A percentile compares a stretch with the other conserved stretches of the same genome.
phyloP scores from a whole-genome alignment of 2,329 filamentous ascomycete genomes.

The Trichophyton schoenleinii region DNA sequence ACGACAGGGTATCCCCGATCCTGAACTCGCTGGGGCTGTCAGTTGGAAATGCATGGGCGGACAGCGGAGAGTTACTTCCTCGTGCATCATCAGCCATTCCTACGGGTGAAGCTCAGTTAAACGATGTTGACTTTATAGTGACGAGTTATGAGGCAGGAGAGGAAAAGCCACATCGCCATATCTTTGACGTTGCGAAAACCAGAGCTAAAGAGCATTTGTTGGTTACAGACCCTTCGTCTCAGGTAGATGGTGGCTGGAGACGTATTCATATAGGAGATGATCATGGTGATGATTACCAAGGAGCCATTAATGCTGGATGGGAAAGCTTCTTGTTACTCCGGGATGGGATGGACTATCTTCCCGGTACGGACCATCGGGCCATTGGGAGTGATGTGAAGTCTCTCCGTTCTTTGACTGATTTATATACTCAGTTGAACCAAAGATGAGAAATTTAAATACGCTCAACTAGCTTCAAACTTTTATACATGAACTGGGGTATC shows the following conservation, averaged over 20 bases:
- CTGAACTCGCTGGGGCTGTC: slow-evolving; percentile 28
- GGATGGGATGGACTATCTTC: slow-evolving; percentile 4
- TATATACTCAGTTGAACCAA: slow-evolving; percentile 7
- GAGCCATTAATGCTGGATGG: slow-evolving; percentile 29
- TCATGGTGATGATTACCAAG: slow-evolving; percentile 30
- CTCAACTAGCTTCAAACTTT: not conserved
- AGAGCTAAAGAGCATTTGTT: slow-evolving; percentile 18
- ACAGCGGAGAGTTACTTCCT: slow-evolving; percentile 16
- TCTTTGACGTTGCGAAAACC: slow-evolving; percentile 29
- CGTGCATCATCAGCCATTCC: slow-evolving; percentile 13
- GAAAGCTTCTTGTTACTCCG: slow-evolving; percentile 17
- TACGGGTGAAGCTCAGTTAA: slow-evolving; percentile 12
- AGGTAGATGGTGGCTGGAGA: slow-evolving; percentile 7
- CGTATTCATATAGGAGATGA: slow-evolving; percentile 37
- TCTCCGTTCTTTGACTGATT: slow-evolving; percentile 5
- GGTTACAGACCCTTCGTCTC: not conserved
- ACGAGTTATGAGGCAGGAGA: slow-evolving; percentile 36
- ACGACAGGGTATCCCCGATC: slow-evolving; percentile 32
- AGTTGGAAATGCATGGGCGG: slow-evolving; percentile 25
- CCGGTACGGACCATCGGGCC: not conserved
- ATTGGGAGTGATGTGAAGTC: slow-evolving; percentile 4
- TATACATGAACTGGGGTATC: not conserved
- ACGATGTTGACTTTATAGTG: slow-evolving; percentile 34
- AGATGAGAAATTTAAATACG: not conserved
- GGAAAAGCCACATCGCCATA: slow-evolving; percentile 31